Evolutionary conservation across 805 yeast genomes (phyloP), one percentile per base, ranked within the genome.

Genomic region (Kazachstania africana): DNA sequence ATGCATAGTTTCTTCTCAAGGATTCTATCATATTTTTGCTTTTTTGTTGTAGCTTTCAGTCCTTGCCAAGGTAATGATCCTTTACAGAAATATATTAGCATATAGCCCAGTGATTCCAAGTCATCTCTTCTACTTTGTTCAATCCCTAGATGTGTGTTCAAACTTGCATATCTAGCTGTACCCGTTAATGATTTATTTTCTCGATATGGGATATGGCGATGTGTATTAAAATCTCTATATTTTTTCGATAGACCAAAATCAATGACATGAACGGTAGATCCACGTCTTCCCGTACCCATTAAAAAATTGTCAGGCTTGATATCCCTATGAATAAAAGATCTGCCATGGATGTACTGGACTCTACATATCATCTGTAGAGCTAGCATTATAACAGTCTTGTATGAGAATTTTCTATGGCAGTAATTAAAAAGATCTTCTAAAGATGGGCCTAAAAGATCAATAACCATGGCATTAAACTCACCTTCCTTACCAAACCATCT

Each of bases 31-130:
- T 88, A 88, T 61, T 91, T 88, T 59, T 88, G 96, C 63, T 94
- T 82, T 63, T 88, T 88, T 12, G 95, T 84, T 16, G 88, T 91
- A 24, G 97, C 98, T 60, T 85, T 85, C 50, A 88, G 70, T 4
- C 98, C 98, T 62, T 88, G 98, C 98, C 98, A 88, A 33, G 98
- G 98, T 48, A 88, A 72, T 12, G 94, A 80, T 27, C 98, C 97
- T 36, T 94, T 75, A 59, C 94, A 80, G 55, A 88, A 91, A 61
- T 88, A 88, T 46, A 88, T 82, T 47, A 91, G 68, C 33, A 88
- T 96, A 54, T 88, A 88, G 31, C 95, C 97, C 50, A 88, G 70
- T 39, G 91, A 78, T 62, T 91, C 98, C 47, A 88, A 69, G 57
- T 88, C 98, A 60, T 88, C 98, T 57, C 98, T 75, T 64, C 98